Base-by-base conservation (phyloP, 805 yeast genomes). In the Saturnispora mendoncae region DNA sequence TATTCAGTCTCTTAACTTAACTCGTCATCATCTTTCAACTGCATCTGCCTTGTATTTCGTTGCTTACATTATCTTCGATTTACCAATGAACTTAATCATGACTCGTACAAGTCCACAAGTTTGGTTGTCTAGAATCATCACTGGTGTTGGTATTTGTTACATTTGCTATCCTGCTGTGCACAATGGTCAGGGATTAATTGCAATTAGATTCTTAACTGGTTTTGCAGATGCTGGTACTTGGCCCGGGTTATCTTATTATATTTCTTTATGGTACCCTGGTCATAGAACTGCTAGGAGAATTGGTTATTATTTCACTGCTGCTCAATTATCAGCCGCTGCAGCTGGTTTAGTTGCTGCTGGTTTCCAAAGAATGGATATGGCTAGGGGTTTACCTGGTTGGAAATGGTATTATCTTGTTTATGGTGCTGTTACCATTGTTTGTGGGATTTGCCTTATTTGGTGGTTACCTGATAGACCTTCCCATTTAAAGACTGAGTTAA, bases 261-360 rank as follows among this genome's bases (percentile, higher is more conserved):
- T 85, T 33, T 75, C 88, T 0, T 64, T 84, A 51, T 85, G 94
- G 90, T 85, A 85, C 54, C 95, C 95, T 2, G 73, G 78, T 39
- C 78, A 81, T 36, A 67, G 92, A 45, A 73, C 78, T 50, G 83
- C 94, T 2, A 71, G 74, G 48, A 68, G 95, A 55, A 81, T 85
- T 47, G 95, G 95, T 2, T 85, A 81, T 62, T 85, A 85, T 60
- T 85, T 80, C 60, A 85, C 95, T 1, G 95, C 95, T 17, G 94
- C 95, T 1, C 95, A 85, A 61, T 58, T 85, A n/a, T 78, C 88
- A 34, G 88, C 94, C 1, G 78, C 94, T n/a, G 90, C 77, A 7
- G 87, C 88, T 7, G 95, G 95, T 31, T 69, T 85, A 42, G 85
- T 85, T 12, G 74, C 83, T 42, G 95, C 95, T 2, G 94, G 94